phyloP scores from a whole-genome alignment of 768 basidiomycete species.

The Pleurotus sapidus region DNA sequence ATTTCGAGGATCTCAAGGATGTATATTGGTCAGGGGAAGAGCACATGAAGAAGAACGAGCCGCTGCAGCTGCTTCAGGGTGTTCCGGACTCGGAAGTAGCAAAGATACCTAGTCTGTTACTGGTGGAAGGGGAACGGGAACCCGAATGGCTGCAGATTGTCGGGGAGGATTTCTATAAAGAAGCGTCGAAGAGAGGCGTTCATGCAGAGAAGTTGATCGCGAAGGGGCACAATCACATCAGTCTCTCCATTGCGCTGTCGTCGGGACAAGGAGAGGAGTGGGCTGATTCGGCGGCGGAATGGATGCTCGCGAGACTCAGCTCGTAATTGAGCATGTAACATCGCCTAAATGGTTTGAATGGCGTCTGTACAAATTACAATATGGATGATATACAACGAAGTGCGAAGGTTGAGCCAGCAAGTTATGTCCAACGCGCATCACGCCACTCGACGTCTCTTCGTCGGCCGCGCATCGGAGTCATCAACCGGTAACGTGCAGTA shows the following conservation, averaged over 20 bases:
- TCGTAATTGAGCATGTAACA: neutral
- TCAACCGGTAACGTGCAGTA: no score
- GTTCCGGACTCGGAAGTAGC: constrained; percentile 31
- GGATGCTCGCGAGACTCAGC: constrained; percentile 23
- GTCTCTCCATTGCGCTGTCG: constrained; percentile 43
- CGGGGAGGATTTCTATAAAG: constrained; percentile 33
- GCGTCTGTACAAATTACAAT: no score
- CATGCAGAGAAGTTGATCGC: constrained; percentile 34
- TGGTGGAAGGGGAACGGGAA: constrained; percentile 53
- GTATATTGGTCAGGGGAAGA: constrained; percentile 39
- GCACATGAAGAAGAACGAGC: constrained; percentile 31
- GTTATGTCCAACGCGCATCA: no score
- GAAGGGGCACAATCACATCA: constrained; percentile 63
- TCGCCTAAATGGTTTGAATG: no score
- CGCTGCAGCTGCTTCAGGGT: constrained; percentile 35
- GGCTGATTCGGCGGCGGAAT: constrained; percentile 45
- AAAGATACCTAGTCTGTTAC: constrained; percentile 42
- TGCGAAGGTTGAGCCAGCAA: no score
- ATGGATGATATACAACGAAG: no score
- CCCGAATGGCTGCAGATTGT: constrained; percentile 39
- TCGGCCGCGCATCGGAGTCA: no score
- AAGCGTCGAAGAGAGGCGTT: constrained; percentile 32
- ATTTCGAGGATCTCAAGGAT: constrained; percentile 25
- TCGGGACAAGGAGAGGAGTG: constrained; percentile 63
- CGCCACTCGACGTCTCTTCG: no score